Base-by-base conservation (phyloP, 1,139 yeast species). In the Yamadazyma dushanensis region DNA sequence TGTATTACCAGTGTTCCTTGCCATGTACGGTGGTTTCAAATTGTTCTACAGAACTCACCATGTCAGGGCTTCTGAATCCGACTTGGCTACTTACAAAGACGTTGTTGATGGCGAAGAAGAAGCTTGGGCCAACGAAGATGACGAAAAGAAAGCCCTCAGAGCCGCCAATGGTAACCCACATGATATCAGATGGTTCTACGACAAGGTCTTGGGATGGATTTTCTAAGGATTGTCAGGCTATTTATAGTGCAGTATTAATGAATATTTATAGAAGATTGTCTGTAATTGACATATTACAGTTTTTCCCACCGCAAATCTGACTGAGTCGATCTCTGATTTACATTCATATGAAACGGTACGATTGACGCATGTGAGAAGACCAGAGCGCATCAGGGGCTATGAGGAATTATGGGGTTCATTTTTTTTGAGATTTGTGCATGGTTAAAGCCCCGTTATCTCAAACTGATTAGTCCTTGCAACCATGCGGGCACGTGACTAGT, bases 81-180 rank as follows among this genome's bases (percentile, higher is more conserved):
- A 83, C 56, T 64, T 83, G 56, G 63, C 61, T 44, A 78, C 89
- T 8, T 77, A 66, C 59, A 80, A 74, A 56, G 86, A 78, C 44
- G 77, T 77, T 31, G 70, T 83, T 49, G 90, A 83, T 53, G 77
- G 78, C 26, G 89, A 83, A 56, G 86, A 80, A 55, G 80, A 69
- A 47, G 69, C 66, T 44, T 81, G 64, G 47, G 70, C 70, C 38
- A 64, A 64, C 16, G 63, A 61, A 43, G 73, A 56, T 30, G 66
- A 55, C 32, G 63, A 60, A 78, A 78, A 46, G 41, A 53, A 58
- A 44, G 77, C 78, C 39, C 53, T 69, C 42, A 56, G 80, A 51
- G 72, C 64, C 36, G 76, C 75, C 28, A 62, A 61, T 46, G 75
- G 75, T 32, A 66, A 60, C 45, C 72, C 66, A 26, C 64, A 47